Evolutionary conservation across 805 yeast genomes (phyloP).

Genomic region (Candida xyloterini): DNA sequence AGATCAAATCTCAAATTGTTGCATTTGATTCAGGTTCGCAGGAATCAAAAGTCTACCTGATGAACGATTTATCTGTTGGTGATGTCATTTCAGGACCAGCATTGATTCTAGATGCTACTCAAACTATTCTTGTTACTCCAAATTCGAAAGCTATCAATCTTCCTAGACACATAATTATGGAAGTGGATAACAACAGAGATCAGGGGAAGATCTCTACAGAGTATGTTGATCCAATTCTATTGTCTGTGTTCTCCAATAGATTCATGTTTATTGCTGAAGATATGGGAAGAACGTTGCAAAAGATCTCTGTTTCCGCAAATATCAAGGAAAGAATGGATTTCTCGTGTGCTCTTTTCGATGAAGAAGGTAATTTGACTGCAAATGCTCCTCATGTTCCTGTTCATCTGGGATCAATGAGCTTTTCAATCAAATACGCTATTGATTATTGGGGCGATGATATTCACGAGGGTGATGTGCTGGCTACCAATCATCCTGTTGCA

Average conservation of each 20-base stretch:
- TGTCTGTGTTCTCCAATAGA: conserved; percentile 44
- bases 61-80: conserved; percentile 50
- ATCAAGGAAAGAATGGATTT: conserved; percentile 48
- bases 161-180: conserved; percentile 35
- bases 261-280: conserved; percentile 51
- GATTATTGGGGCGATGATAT: conserved; percentile 38
- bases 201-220: conserved; percentile 39
- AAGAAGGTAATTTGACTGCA: conserved; percentile 35
- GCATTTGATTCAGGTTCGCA: conserved; percentile 77
- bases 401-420: conserved; percentile 47
- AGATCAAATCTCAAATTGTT: conserved; percentile 40
- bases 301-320: conserved; percentile 42
- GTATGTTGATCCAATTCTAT: conserved; percentile 41
- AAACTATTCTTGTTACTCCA: conserved; percentile 37
- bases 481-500: conserved; percentile 42
- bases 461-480: conserved; percentile 42
- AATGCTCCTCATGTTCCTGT: conserved; percentile 42
- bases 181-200: conserved; percentile 17
- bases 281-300: conserved; percentile 45
- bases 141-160: conserved; percentile 31
- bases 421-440: conserved; percentile 37
- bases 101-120: conserved; percentile 35
- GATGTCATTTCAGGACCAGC: conserved; percentile 49
- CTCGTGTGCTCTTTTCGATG: conserved; percentile 47
- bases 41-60: conserved; percentile 38